Conservation (phyloP, 305 asterid genomes). For the Fraxinus xanthoxyloides region DNA sequence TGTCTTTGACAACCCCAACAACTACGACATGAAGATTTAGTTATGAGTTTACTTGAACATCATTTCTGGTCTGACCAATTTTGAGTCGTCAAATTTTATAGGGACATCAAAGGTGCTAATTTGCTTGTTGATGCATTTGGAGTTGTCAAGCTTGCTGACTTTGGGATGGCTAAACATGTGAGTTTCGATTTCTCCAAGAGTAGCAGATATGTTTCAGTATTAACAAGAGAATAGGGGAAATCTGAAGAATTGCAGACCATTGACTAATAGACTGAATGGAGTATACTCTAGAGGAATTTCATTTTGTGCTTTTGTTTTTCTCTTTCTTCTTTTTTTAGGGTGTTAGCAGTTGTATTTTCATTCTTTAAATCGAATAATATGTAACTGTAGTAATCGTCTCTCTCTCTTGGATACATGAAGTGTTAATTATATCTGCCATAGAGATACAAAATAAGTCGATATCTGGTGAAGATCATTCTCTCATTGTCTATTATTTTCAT, state of each 20-base stretch:
- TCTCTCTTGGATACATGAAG: not conserved
- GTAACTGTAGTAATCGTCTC: not conserved
- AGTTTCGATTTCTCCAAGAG: slow-evolving; percentile 30
- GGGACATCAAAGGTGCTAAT: slow-evolving; percentile 96
- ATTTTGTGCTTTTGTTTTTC: not conserved
- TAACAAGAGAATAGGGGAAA: not conserved
- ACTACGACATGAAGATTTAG: not conserved
- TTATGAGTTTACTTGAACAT: slow-evolving; percentile 3
- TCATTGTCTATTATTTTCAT: not conserved
- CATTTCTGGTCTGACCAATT: slow-evolving; percentile 13
- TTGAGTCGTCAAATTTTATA: slow-evolving; percentile 23
- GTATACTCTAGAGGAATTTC: not conserved
- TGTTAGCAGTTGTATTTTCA: not conserved
- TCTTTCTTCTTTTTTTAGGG: not conserved
- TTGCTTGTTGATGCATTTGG: slow-evolving; percentile 94
- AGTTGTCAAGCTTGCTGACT: slow-evolving; percentile 94
- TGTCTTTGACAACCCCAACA: slow-evolving; percentile 13
- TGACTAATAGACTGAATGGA: not conserved
- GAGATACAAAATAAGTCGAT: not conserved
- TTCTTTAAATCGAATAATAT: not conserved
- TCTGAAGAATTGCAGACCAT: not conserved
- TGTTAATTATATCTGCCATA: not conserved
- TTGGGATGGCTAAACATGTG: slow-evolving; percentile 97
- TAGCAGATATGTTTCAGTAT: not conserved
- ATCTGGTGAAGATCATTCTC: not conserved